Evolutionary conservation across 257 asterid genomes (phyloP), one percentile per base, ranked within the genome.

Genomic region (Rauvolfia tetraphylla): DNA sequence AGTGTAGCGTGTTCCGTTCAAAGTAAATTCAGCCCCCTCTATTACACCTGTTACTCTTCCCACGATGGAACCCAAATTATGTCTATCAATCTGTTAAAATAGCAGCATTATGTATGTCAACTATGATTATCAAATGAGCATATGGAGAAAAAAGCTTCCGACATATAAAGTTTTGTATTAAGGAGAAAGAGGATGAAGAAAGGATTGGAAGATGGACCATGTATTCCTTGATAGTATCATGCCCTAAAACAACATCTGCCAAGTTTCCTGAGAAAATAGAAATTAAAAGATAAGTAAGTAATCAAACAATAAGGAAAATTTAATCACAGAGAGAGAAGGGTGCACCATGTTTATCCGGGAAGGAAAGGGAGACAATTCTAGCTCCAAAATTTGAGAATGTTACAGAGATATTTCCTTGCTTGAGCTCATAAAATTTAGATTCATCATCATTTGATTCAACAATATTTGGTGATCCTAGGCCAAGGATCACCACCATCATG

Each of bases 11-110:
- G 73, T 76, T 31, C 86, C 86, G 23, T 81, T 58, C 15, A 77
- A 3, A 3, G 78, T 68, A 74, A 81, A 81, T 34, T 77, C 74
- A 67, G 79, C 86, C 62, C 81, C 81, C 18, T 66, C 61, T 69
- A 83, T 83, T 51, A 78, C 68, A 29, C 73, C 76, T 1, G 83
- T 79, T 49, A 79, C 81, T 48, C 86, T 78, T 49, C 86, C 86
- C 22, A 83, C 80, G 44, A 83, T 68, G 29, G 82, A 77, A 73
- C 84, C 84, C 6, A 83, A 74, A 29, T 77, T 66, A 72, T 56
- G 66, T 42, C 54, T 71, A 66, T 82, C 78, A 48, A 54, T 53
- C 83, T 82, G 80, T 71, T 27, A 41, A 41, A 41, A 46, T 6
- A 46, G 51, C 10, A 46, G 5, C n/a, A n/a, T n/a, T n/a, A n/a